phyloP scores from a whole-genome alignment of 192 early-diverging fungal genomes.

The Phycomyces blakesleeanus region DNA sequence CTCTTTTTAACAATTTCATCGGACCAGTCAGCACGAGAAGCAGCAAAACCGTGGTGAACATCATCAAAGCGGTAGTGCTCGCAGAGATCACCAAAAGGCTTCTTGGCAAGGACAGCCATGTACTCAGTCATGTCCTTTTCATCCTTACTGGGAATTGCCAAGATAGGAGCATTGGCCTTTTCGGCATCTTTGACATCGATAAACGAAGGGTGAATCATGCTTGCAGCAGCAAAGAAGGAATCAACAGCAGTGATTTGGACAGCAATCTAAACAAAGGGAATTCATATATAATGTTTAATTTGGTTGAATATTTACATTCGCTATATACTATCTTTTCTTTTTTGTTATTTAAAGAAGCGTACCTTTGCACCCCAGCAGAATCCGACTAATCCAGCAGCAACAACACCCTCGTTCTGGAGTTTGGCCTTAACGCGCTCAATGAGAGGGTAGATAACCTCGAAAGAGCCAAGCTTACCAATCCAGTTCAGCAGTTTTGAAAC shows the following conservation, averaged over 20 bases:
- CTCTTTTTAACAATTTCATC: constrained; percentile 41
- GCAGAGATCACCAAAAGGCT: constrained; percentile 48
- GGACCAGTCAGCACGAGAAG: constrained; percentile 54
- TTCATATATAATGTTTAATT: not conserved
- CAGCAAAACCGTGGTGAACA: constrained; percentile 55
- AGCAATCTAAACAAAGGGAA: constrained; percentile 33
- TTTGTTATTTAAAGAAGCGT: not conserved
- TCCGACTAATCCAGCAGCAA: constrained; percentile 51
- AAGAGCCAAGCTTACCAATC: constrained; percentile 9
- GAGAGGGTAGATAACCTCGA: constrained; percentile 13
- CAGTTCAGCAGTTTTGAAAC: constrained; percentile 38
- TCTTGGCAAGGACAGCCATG: constrained; percentile 38
- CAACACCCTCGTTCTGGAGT: constrained; percentile 41
- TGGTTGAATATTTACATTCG: not conserved
- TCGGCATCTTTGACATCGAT: constrained; percentile 44
- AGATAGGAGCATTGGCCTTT: constrained; percentile 53
- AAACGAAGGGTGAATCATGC: constrained; percentile 65
- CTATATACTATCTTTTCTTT: not conserved
- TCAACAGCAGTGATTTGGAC: constrained; percentile 43
- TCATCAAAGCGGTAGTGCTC: constrained; percentile 52
- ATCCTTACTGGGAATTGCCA: constrained; percentile 60
- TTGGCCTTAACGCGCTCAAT: constrained; percentile 19
- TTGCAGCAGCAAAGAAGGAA: constrained; percentile 43
- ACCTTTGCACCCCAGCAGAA: constrained; percentile 72
- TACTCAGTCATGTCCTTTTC: constrained; percentile 51